Percentiles rank a stretch among this genome's conserved stretches.
These are phyloP conservation scores for Xylaria arbuscula DNA, from an alignment of 2,329 filamentous ascomycete species.

Conservation along the genomic window DNA sequence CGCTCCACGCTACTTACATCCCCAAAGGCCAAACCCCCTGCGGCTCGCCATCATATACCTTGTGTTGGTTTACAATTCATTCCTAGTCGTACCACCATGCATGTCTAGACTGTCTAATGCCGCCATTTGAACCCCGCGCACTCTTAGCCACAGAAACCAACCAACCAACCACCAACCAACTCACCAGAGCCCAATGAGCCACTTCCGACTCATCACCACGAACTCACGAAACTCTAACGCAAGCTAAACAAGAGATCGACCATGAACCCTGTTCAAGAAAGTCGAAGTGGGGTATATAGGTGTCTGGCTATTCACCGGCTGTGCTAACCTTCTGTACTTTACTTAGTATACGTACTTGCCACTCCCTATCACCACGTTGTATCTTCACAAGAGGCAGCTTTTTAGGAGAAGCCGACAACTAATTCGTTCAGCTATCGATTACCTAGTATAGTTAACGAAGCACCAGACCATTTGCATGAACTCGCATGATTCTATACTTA, in stretches of 20 bases:
- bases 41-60: neutral
- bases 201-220: neutral
- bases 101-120: constrained; percentile 12
- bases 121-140: constrained; percentile 42
- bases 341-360: too few relatives aligned
- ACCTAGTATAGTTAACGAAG: neutral
- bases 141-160: constrained; percentile 1
- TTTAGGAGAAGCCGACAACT: neutral
- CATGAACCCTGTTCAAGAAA: neutral
- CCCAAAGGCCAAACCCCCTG: neutral
- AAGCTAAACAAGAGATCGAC: neutral
- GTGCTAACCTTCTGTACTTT: too few relatives aligned
- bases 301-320: neutral
- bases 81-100: neutral
- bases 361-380: neutral
- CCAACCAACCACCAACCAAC: constrained; percentile 38
- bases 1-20: neutral
- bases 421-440: neutral
- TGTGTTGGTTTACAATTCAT: neutral
- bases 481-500: constrained; percentile 23
- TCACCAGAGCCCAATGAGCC: neutral
- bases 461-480: constrained; percentile 20
- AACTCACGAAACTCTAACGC: constrained; percentile 7
- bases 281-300: neutral
- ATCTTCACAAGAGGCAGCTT: neutral